These are phyloP conservation scores for Acacia acuminata DNA, from an alignment of 306 rosid genomes.

Conservation along the genomic window DNA sequence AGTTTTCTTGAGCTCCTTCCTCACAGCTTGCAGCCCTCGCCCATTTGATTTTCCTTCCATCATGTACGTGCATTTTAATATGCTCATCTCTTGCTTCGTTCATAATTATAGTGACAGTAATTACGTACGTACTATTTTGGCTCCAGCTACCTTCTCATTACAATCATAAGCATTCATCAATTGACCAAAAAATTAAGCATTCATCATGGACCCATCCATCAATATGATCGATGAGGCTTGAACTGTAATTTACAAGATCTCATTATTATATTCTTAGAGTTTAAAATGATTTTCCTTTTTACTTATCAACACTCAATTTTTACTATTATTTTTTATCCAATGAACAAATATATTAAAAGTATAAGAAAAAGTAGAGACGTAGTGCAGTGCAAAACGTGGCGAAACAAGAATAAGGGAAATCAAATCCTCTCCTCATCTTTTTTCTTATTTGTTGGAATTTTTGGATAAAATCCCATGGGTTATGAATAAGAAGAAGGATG, in stretches of 20 bases:
- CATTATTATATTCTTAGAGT: too few species aligned
- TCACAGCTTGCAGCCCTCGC: not conserved
- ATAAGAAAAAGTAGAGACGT: not conserved
- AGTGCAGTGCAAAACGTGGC: not conserved
- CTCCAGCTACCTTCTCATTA: not conserved
- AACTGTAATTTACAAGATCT: too few species aligned
- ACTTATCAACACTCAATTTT: not conserved
- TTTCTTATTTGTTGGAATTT: too few species aligned
- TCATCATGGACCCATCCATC: not conserved
- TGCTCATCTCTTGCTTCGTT: not conserved
- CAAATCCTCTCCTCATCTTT: too few species aligned
- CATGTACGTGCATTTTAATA: not conserved
- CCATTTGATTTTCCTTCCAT: not conserved
- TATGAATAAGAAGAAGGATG: too few species aligned
- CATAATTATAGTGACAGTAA: not conserved
- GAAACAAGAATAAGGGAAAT: not conserved
- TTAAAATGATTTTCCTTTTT: too few species aligned
- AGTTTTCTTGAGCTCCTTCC: slow-evolving; percentile 3
- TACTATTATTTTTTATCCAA: too few species aligned
- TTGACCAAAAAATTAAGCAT: not conserved
- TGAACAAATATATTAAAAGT: not conserved
- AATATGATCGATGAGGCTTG: not conserved
- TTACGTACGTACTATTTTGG: not conserved
- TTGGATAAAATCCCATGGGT: too few species aligned
- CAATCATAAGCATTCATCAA: not conserved